These are phyloP conservation scores for Luvunga scandens DNA, from an alignment of 345 rosid species.

Conservation along the genomic window DNA sequence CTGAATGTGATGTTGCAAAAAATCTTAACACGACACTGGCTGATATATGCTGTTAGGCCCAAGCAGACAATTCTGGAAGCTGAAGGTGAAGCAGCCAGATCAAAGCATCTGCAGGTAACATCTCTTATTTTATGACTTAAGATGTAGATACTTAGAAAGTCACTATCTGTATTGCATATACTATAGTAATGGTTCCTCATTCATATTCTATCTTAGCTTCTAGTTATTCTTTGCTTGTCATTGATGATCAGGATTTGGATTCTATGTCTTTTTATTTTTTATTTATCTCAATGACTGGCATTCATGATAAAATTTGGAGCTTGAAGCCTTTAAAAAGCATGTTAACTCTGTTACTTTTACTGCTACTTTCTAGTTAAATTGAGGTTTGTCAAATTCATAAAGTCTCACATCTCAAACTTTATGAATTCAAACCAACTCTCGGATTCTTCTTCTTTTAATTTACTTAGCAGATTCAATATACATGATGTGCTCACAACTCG, in stretches of 20 bases:
- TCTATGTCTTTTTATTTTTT: not conserved
- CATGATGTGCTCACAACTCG: too few species aligned
- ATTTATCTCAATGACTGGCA: not conserved
- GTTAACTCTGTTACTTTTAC: not conserved
- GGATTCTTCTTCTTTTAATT: too few species aligned
- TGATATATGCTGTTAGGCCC: conserved; percentile 56
- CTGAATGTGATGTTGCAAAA: not conserved
- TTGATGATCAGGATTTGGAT: not conserved
- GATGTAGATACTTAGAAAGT: not conserved
- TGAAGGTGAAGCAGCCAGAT: conserved; percentile 88
- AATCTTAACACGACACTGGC: conserved; percentile 17
- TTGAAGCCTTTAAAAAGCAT: not conserved
- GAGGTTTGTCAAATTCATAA: not conserved
- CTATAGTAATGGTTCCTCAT: not conserved
- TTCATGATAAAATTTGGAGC: not conserved
- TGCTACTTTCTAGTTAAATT: not conserved
- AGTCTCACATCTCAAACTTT: not conserved
- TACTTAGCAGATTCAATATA: too few species aligned
- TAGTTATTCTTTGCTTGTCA: not conserved
- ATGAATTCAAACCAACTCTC: too few species aligned
- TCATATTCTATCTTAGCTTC: not conserved
- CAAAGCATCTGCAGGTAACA: conserved; percentile 64
- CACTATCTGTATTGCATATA: not conserved
- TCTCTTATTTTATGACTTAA: not conserved
- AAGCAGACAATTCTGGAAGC: conserved; percentile 97